phyloP scores from a whole-genome alignment of 352 stramenopile genomes.

The Aphanomyces euteiches region DNA sequence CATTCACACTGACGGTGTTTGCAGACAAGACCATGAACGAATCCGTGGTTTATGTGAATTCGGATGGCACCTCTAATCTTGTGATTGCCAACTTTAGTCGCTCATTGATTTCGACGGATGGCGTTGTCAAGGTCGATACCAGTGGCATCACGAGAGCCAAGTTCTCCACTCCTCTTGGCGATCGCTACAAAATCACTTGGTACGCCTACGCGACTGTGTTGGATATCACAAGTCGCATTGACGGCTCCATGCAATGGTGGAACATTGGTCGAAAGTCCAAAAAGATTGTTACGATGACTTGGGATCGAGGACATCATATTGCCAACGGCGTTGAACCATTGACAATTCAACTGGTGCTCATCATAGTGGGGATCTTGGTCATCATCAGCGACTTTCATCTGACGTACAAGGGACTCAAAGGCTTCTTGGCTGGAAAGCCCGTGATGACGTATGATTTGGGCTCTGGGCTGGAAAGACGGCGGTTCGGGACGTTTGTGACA shows the following conservation, averaged over 20 bases:
- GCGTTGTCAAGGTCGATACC: background rate
- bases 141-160: slow-evolving; percentile 20
- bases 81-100: background rate
- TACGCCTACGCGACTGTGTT: background rate
- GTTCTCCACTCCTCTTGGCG: background rate
- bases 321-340: slow-evolving; percentile 12
- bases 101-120: background rate
- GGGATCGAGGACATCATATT: slow-evolving; percentile 15
- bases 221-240: background rate
- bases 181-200: slow-evolving; percentile 5
- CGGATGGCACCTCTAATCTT: background rate
- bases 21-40: background rate
- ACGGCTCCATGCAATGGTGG: background rate
- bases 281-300: background rate
- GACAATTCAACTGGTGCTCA: too few species aligned
- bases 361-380: too few species aligned
- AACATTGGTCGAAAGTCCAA: background rate
- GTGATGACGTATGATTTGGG: too few species aligned
- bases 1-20: slow-evolving; percentile 4
- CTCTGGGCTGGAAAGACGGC: too few species aligned
- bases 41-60: background rate
- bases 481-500: background rate
- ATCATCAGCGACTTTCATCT: too few species aligned
- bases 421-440: too few species aligned
- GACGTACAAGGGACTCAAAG: too few species aligned